Evolutionary conservation across 345 rosid species (phyloP).

Genomic region (Eucalyptus microcorys): DNA sequence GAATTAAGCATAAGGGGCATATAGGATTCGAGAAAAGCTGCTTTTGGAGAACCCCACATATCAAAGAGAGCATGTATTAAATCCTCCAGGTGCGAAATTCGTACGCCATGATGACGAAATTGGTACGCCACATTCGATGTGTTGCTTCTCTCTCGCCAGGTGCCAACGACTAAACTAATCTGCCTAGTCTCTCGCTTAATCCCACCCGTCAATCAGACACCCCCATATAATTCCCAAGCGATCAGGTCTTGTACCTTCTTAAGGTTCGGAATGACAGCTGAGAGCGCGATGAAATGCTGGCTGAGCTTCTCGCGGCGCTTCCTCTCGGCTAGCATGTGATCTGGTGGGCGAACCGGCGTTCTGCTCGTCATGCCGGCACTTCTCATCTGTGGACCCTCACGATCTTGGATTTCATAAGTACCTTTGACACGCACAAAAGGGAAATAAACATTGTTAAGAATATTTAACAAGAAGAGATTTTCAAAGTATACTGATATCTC

Average conservation of each 20-base stretch:
- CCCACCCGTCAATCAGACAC: neutral
- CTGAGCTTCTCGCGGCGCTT: conserved; percentile 70
- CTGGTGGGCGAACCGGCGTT: conserved; percentile 33
- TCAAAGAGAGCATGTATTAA: neutral
- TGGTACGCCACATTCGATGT: neutral
- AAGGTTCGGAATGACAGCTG: conserved; percentile 64
- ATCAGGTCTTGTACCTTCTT: conserved; percentile 30
- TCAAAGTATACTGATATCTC: too few species aligned
- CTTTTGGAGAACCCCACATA: neutral
- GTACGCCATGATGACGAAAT: too few species aligned
- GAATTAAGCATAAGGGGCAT: neutral
- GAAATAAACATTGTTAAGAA: neutral
- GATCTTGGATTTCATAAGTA: neutral
- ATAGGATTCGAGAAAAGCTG: neutral
- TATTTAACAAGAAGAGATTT: neutral
- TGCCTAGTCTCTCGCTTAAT: neutral
- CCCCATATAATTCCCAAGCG: too few species aligned
- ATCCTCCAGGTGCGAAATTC: neutral
- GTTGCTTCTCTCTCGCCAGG: neutral
- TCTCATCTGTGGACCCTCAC: neutral
- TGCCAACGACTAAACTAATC: neutral
- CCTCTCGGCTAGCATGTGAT: conserved; percentile 72
- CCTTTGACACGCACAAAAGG: neutral
- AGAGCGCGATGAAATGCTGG: conserved; percentile 51
- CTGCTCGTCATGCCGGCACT: conserved; percentile 1